These are phyloP conservation scores for Arabidopsis suecica DNA, from an alignment of 345 rosid genomes.

Conservation along the genomic window DNA sequence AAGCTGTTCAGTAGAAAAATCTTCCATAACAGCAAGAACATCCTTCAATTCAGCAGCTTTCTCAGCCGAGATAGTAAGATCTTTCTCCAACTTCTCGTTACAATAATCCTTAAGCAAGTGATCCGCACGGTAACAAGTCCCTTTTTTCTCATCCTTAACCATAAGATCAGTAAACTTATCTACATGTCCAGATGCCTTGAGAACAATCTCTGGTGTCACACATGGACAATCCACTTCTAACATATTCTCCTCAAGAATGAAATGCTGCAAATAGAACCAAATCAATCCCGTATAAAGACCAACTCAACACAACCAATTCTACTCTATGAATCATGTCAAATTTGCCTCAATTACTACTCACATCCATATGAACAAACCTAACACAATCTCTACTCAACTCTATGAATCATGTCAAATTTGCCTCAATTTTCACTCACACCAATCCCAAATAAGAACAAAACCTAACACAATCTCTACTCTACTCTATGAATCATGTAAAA, in stretches of 20 bases:
- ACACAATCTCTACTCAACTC: not conserved
- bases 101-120: slow-evolving; percentile 85
- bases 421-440: not conserved
- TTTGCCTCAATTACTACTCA: not conserved
- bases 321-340: not conserved
- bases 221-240: slow-evolving; percentile 92
- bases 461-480: not conserved
- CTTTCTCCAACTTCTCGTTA: too few species aligned
- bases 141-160: slow-evolving; percentile 91
- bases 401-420: not conserved
- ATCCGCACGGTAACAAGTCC: slow-evolving; percentile 86
- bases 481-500: not conserved
- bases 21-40: slow-evolving; percentile 79
- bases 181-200: slow-evolving; percentile 96
- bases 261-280: not conserved
- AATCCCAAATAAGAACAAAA: not conserved
- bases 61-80: slow-evolving; percentile 52
- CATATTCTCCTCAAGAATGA: slow-evolving; percentile 61
- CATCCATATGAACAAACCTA: not conserved
- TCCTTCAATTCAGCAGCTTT: slow-evolving; percentile 82
- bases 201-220: slow-evolving; percentile 90
- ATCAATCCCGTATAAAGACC: not conserved
- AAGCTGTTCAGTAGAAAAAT: slow-evolving; percentile 66
- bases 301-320: not conserved
- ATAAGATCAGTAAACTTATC: slow-evolving; percentile 96